phyloP scores from a whole-genome alignment of 306 rosid species.

The Trichosanthes truncata region DNA sequence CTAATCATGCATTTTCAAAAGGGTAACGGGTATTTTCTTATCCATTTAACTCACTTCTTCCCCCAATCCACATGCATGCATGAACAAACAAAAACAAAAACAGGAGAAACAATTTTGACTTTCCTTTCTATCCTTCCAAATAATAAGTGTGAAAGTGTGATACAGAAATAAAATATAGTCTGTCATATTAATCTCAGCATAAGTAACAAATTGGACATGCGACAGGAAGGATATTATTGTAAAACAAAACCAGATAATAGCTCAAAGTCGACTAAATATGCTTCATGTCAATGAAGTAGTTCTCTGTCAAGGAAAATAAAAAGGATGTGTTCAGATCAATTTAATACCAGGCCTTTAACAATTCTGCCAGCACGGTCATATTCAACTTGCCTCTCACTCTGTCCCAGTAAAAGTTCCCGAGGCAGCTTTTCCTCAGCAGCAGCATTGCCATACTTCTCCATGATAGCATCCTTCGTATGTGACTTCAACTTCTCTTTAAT shows the following conservation, averaged over 20 bases:
- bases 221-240: not conserved
- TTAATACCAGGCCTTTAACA: slow-evolving; percentile 41
- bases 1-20: not conserved
- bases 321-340: not conserved
- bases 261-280: not conserved
- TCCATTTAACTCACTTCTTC: not conserved
- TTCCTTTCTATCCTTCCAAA: not conserved
- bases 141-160: not conserved
- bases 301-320: not conserved
- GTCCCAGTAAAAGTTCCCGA: slow-evolving; percentile 54
- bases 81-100: not conserved
- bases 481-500: slow-evolving; percentile 43
- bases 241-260: not conserved
- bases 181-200: not conserved
- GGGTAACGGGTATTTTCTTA: not conserved
- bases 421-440: slow-evolving; percentile 44
- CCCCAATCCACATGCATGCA: not conserved
- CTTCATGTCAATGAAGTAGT: not conserved
- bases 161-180: not conserved
- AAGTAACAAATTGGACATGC: not conserved
- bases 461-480: slow-evolving; percentile 41
- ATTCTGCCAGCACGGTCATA: slow-evolving; percentile 58
- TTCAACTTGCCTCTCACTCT: slow-evolving; percentile 50
- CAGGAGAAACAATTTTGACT: not conserved
- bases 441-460: slow-evolving; percentile 59